Base-by-base conservation (phyloP, 805 yeast genomes). In the Hanseniaspora meyeri region DNA sequence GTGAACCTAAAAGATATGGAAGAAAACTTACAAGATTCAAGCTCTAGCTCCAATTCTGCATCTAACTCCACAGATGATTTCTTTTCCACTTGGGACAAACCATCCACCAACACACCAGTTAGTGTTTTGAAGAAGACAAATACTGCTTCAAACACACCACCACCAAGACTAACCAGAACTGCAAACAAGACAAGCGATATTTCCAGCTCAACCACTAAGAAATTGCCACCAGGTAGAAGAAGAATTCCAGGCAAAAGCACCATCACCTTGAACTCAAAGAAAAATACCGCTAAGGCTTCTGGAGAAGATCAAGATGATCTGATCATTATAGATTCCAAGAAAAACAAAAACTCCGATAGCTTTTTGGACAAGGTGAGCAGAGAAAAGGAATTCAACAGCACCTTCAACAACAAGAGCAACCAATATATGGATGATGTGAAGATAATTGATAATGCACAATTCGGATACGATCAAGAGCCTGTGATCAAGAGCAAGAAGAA, bases 61-160 rank as follows among this genome's bases (percentile, higher is more conserved):
- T 70, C 71, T 24, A 76, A 73, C 49, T 74, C 79, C 34, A 77
- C 77, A 29, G 96, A 89, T 68, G 96, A 88, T 70, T 93, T 93
- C 69, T 93, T 93, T 71, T 78, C 93, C 55, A 83, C 81, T 66
- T 90, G 96, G 93, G 87, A 87, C 58, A 87, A 87, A 65, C 88
- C 95, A n/a, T 27, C 34, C 19, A 19, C 24, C 29, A 70, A 77
- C 58, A 66, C 61, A 56, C 19, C 58, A n/a, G 27, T 39, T 7
- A 32, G 11, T 45, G 19, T 24, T 16, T 40, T 51, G 20, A 51
- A 51, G 17, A 69, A 62, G 46, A 71, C 64, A 46, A 49, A 55
- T 12, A 55, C 60, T 20, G 63, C 53, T 24, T 31, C 46, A 16
- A 34, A 56, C 57, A 49, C 63, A 61, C 37, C 58, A 66, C 24